Conservation (phyloP, 2,329 filamentous ascomycete genomes). For the Blastomyces parvus region DNA sequence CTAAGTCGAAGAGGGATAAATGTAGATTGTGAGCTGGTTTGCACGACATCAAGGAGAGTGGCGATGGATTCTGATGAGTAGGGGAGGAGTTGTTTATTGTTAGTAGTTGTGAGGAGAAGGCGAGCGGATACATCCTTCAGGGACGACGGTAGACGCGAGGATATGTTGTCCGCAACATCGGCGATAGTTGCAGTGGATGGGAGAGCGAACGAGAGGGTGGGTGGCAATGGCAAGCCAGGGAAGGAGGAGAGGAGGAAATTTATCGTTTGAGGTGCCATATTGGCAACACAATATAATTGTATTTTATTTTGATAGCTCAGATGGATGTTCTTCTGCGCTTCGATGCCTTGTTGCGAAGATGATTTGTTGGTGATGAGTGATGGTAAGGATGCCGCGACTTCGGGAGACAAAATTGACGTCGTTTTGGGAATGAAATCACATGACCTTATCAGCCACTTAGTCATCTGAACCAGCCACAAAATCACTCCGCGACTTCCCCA, state of each 20-base stretch:
- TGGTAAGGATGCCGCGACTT: neutral
- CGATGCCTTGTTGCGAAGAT: neutral
- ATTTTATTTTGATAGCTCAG: neutral
- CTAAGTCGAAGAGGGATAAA: slow-evolving; percentile 77
- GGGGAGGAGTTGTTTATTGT: slow-evolving; percentile 58
- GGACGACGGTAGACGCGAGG: slow-evolving; percentile 50
- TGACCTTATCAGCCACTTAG: too few species aligned
- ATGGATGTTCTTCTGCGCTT: neutral
- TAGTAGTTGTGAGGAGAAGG: slow-evolving; percentile 72
- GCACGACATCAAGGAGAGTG: slow-evolving; percentile 46
- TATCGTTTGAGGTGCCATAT: slow-evolving; percentile 38
- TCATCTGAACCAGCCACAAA: too few species aligned
- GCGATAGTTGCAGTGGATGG: slow-evolving; percentile 54
- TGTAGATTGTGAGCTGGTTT: slow-evolving; percentile 43
- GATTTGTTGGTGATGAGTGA: neutral
- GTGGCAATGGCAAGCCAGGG: slow-evolving; percentile 67
- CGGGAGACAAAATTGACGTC: neutral
- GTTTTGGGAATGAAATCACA: neutral
- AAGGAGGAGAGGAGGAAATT: slow-evolving; percentile 84
- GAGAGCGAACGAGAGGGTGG: slow-evolving; percentile 72
- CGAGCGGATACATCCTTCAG: slow-evolving; percentile 41
- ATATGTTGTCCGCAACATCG: slow-evolving; percentile 55
- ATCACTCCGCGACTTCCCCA: neutral
- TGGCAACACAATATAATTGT: neutral
- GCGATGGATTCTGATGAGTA: slow-evolving; percentile 49